Conservation (phyloP, 164 flowering plant species). For the Nelumbo lutea region DNA sequence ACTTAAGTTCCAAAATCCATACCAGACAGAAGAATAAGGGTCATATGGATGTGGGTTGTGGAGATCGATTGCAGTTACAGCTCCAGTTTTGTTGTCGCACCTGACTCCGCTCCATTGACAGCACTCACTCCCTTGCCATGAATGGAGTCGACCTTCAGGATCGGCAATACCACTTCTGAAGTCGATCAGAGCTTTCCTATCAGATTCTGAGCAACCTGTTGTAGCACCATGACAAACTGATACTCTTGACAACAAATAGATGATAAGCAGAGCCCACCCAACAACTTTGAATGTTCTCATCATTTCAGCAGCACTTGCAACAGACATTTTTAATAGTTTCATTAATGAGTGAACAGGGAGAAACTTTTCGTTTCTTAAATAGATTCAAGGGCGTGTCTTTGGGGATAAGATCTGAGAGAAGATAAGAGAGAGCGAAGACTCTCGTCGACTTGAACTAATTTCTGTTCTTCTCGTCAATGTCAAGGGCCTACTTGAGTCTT, state of each 20-base stretch:
- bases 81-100: conserved; percentile 10
- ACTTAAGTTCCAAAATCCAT: conserved; percentile 31
- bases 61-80: conserved; percentile 2
- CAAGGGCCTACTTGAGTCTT: too few relatives aligned
- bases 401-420: too few relatives aligned
- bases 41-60: conserved; percentile 15
- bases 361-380: too few relatives aligned
- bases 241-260: conserved; percentile 2
- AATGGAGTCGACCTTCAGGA: conserved; percentile 20
- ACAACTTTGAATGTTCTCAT: conserved; percentile 6
- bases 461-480: too few relatives aligned
- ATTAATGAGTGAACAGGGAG: too few relatives aligned
- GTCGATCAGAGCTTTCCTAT: conserved; percentile 22
- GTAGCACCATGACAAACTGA: conserved; percentile 7
- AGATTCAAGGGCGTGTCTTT: too few relatives aligned
- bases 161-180: conserved; percentile 27
- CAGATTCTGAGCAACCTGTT: conserved; percentile 9
- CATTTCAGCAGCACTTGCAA: background rate
- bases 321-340: too few relatives aligned
- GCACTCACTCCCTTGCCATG: conserved; percentile 28
- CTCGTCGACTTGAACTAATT: too few relatives aligned
- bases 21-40: conserved; percentile 7
- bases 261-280: background rate
- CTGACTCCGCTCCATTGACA: conserved; percentile 25
- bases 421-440: too few relatives aligned